Percentiles rank a stretch among this genome's conserved stretches.
Evolutionary conservation across 495 filamentous ascomycete genomes (phyloP).

Genomic region (Aspergillus saccharolyticus): DNA sequence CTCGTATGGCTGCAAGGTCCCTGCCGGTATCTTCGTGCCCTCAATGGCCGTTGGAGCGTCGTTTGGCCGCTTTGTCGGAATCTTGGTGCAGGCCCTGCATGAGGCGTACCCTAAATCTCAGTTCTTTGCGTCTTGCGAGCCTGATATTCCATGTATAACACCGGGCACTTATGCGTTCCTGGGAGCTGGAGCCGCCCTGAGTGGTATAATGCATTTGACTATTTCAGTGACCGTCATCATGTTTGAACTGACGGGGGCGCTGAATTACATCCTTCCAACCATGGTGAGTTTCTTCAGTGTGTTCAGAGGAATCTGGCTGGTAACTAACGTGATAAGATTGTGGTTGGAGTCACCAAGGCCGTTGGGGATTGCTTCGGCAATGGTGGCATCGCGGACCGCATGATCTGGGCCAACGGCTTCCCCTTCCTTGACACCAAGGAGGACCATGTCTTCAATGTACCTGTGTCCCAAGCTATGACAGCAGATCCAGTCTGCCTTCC

Average conservation of each 20-base stretch:
- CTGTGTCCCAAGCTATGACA: conserved; percentile 91
- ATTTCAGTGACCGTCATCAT: conserved; percentile 97
- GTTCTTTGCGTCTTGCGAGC: conserved; percentile 83
- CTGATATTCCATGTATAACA: conserved; percentile 94
- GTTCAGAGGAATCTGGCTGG: background rate
- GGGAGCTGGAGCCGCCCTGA: conserved; percentile 89
- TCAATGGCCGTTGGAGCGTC: conserved; percentile 97
- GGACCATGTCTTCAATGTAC: conserved; percentile 94
- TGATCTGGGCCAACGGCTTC: conserved; percentile 99
- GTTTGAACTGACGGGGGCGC: conserved; percentile 92
- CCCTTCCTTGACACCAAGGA: conserved; percentile 98
- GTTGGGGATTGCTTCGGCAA: conserved; percentile 88
- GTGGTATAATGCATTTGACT: conserved; percentile 96
- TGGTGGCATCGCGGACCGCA: conserved; percentile 93
- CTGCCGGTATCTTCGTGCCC: conserved; percentile 94
- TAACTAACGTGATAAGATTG: conserved; percentile 56
- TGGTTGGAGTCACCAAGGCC: conserved; percentile 94
- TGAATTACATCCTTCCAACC: conserved; percentile 93
- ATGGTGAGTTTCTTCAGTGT: conserved; percentile 56
- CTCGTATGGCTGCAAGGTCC: conserved; percentile 96
- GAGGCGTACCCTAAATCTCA: conserved; percentile 73
- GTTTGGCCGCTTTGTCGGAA: conserved; percentile 90
- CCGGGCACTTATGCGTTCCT: conserved; percentile 95
- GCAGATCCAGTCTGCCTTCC: conserved; percentile 68
- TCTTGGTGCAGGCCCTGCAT: conserved; percentile 85